Base-by-base conservation (phyloP, 768 basidiomycete genomes). In the Mycena polygramma region DNA sequence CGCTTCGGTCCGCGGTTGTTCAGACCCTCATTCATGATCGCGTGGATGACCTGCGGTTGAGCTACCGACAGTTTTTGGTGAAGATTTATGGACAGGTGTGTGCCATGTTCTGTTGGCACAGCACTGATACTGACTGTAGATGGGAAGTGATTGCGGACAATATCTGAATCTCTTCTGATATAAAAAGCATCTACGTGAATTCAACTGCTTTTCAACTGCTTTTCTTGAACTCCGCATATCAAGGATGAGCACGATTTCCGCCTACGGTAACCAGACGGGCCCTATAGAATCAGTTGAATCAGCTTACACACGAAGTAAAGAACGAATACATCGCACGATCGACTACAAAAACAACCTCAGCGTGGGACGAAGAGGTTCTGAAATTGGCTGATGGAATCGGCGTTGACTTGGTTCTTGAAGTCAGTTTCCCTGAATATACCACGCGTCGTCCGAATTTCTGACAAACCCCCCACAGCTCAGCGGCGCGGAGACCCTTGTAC, bases 21-120 rank as follows among this genome's bases (percentile, higher is more conserved):
- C 69, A 84, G 83, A 63, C 73, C 76, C 63, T 89, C 66, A 82
- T 89, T 60, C 86, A 88, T 74, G 87, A 88, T 74, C 79, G 86
- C 48, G 79, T 81, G 71, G 87, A 89, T 70, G 77, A 81, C 53
- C 79, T 83, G 69, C 84, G 68, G 3, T 15, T 85, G 48, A 84
- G 85, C 72, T 88, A 88, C 75, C 77, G 81, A 26, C 86, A 88
- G 75, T 88, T 81, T 74, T 75, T 86, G 62, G 77, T 79, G 35
- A 78, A 81, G 63, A 74, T 86, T 37, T 83, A 83, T 74, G 83
- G 83, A 69, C 84, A 83, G 81, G 84, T 67, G 55, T 20, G 43
- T 48, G 59, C 4, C 41, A 4, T 43, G 41, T 43, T 11, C 9
- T 43, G 9, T 30, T 30, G 30, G 30, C 6, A 3, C 30, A 30